Evolutionary conservation across 306 rosid genomes (phyloP), one percentile per base, ranked within the genome.

Genomic region (Alnus rubra): DNA sequence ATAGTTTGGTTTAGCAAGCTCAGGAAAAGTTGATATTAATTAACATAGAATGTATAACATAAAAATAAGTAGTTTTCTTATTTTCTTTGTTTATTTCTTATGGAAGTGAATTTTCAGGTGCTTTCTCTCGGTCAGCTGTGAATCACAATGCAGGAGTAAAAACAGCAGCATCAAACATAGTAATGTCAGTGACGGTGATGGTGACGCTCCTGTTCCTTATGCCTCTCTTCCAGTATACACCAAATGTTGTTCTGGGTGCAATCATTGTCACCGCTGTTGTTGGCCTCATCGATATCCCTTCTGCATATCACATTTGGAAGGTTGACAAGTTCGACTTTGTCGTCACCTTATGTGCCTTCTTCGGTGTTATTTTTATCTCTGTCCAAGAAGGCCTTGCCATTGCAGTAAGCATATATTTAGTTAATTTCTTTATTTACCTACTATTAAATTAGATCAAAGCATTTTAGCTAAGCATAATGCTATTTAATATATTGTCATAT

Each of bases 61-160:
- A 12, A 58, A 58, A 19, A 8, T 19, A 19, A 10, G 14, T 58
- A 58, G 3, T 23, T 23, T 23, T 23, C 28, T 23, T 23, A 23
- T 23, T 23, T 23, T 23, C 28, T 23, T 23, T 23, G 28, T 23
- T 58, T 75, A 37, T 54, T 74, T 42, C 47, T 75, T 23, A 23
- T 23, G 28, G 28, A 23, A 23, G 28, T 23, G 28, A 23, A 23
- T 23, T 23, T 77, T 78, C 90, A 94, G 98, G 99, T 30, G 82
- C 99, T 0, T 95, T 95, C 80, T 95, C 99, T 16, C 80, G 99
- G 56, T 93, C 99, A 10, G 99, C 99, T 0, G 99, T 95, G 76
- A 95, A 95, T 60, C 92, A 93, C 71, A 93, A 95, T 28, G 98
- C 99, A 0, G 99, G 99, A 51, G 96, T 93, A 2, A 91, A 93